These are phyloP conservation scores for Aspergillus steynii DNA, from an alignment of 495 filamentous ascomycete species.

Conservation along the genomic window DNA sequence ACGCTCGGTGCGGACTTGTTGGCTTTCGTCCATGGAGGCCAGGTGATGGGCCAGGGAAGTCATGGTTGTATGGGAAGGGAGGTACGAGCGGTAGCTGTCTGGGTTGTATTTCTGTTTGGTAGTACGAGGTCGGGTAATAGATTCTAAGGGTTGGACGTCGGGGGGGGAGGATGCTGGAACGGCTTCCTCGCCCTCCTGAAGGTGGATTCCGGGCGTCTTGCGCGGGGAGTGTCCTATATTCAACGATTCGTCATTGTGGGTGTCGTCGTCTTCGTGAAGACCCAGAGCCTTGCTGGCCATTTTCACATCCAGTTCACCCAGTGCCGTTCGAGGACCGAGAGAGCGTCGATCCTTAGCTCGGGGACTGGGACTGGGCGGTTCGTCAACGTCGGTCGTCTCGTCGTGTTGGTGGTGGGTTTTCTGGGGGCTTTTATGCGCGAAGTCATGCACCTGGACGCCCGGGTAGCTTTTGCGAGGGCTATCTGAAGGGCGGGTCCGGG, in stretches of 20 bases:
- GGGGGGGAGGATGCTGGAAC: slow-evolving; percentile 40
- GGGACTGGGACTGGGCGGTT: slow-evolving; percentile 43
- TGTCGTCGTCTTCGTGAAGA: slow-evolving; percentile 30
- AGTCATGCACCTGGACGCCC: slow-evolving; percentile 35
- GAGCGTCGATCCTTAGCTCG: slow-evolving; percentile 35
- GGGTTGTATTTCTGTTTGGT: slow-evolving; percentile 22
- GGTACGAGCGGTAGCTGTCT: slow-evolving; percentile 28
- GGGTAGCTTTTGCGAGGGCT: slow-evolving; percentile 38
- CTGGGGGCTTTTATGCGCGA: slow-evolving; percentile 28
- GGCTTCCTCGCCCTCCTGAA: slow-evolving; percentile 12
- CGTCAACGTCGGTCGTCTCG: slow-evolving; percentile 38
- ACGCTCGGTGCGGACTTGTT: slow-evolving; percentile 20
- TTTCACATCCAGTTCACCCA: slow-evolving; percentile 30
- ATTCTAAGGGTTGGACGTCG: slow-evolving; percentile 26
- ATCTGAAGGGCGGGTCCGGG: slow-evolving; percentile 26
- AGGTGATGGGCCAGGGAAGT: slow-evolving; percentile 27
- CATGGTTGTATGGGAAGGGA: slow-evolving; percentile 19
- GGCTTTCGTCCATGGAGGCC: slow-evolving; percentile 19
- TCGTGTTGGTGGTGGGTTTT: slow-evolving; percentile 26
- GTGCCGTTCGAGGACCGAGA: slow-evolving; percentile 23
- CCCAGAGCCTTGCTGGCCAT: slow-evolving; percentile 25
- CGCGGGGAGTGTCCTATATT: slow-evolving; percentile 33
- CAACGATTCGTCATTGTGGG: slow-evolving; percentile 21
- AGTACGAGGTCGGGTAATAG: slow-evolving; percentile 20
- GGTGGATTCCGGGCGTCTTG: slow-evolving; percentile 18